Conservation (phyloP, 177 flowering plant genomes). For the Vitis hybrid region DNA sequence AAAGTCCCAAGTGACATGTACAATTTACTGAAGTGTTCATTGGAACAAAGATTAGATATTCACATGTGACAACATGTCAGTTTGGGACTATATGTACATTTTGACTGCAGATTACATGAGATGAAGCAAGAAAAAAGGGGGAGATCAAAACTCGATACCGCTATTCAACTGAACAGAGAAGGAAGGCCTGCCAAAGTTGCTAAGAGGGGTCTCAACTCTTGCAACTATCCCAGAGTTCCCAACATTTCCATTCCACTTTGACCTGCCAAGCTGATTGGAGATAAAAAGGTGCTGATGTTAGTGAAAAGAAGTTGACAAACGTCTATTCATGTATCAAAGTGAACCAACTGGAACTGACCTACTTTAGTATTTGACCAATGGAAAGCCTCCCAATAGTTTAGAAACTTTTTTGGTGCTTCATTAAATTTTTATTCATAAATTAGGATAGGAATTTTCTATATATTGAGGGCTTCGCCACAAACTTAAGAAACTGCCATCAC, state of each 20-base stretch:
- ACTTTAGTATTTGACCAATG: background rate
- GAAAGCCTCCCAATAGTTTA: background rate
- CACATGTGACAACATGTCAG: background rate
- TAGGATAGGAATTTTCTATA: too few relatives aligned
- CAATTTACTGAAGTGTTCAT: background rate
- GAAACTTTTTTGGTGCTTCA: too few relatives aligned
- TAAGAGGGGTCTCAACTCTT: slow-evolving; percentile 72
- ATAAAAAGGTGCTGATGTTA: background rate
- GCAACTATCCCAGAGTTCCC: slow-evolving; percentile 80
- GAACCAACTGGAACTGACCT: too few relatives aligned
- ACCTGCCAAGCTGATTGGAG: slow-evolving; percentile 72
- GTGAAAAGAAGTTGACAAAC: background rate
- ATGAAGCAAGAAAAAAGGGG: background rate
- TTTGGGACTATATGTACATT: slow-evolving; percentile 26
- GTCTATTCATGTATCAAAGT: background rate
- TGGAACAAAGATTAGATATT: background rate
- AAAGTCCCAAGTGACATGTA: too few relatives aligned
- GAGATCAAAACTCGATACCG: slow-evolving; percentile 73
- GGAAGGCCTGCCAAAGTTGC: slow-evolving; percentile 56
- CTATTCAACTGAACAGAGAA: slow-evolving; percentile 84
- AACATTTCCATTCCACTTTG: slow-evolving; percentile 96
- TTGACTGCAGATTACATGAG: background rate
- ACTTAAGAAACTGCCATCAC: too few relatives aligned
- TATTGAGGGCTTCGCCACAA: too few relatives aligned
- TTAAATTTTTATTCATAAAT: too few relatives aligned